Base-by-base conservation (phyloP, 139 green algal species). In the Coelastrella sp. region DNA sequence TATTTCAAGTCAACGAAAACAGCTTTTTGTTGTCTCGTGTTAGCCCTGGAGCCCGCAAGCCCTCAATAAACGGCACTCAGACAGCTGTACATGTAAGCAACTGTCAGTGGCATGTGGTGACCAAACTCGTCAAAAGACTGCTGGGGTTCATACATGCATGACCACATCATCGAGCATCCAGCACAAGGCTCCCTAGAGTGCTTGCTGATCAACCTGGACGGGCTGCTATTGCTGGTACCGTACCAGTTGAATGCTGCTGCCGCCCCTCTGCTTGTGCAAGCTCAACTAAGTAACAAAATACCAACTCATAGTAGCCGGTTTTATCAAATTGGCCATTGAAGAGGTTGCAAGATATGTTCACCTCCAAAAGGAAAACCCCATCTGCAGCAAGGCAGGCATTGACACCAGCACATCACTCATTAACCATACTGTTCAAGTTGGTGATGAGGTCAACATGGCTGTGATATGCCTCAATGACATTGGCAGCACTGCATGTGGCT, bases 331-430 rank as follows among this genome's bases (percentile, higher is more conserved):
- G 25, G 6, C 82, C 89, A 24, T 89, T 86, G 87, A 93, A 93
- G 58, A 92, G 75, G 82, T 93, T 93, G 87, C 82, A 90, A n/a
- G 35, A 82, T 49, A 93, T 78, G 87, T 93, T 93, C 0, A 90
- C 35, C 73, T 93, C 91, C 25, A 93, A 75, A 57, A 93, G 60
- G 82, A 56, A 91, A 7, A 63, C 82, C n/a, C 56, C 87, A 58
- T 84, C 72, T 85, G 73, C 17, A 80, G 9, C 24, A 57, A 72
- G 74, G 24, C 17, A 17, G 24, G 24, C 57, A 19, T 10, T 80
- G 24, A 7, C 24, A 58, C 10, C 17, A 80, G 74, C 24, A 17
- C n/a, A 9, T 17, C 5, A 17, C 6, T 20, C 20, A 85, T 73
- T 20, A 60, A 8, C 80, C 3, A 3, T 49, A 49, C 35, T 49